Conservation (phyloP, 345 rosid genomes). For the Syzygium grande region DNA sequence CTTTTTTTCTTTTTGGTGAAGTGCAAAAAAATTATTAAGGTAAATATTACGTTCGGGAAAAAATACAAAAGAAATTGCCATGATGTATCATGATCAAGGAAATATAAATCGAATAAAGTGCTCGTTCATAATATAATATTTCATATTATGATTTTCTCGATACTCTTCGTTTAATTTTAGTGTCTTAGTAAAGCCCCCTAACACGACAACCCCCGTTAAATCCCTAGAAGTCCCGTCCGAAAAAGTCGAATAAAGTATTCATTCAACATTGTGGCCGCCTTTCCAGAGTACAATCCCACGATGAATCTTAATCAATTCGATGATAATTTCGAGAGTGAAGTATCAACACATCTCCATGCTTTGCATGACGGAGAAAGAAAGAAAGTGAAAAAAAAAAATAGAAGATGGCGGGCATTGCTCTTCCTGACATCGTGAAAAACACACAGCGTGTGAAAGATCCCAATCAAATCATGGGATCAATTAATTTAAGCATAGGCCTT, state of each 20-base stretch:
- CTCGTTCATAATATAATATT: neutral
- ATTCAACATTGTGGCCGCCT: neutral
- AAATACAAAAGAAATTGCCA: neutral
- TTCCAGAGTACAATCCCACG: fast-evolving
- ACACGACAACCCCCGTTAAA: neutral
- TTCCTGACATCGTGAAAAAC: neutral
- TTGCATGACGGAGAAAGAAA: neutral
- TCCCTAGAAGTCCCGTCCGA: fast-evolving
- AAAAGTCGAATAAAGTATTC: neutral
- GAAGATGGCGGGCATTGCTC: neutral
- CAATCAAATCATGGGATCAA: neutral
- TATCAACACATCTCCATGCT: neutral
- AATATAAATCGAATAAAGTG: neutral
- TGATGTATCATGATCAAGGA: fast-evolving
- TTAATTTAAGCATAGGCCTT: neutral
- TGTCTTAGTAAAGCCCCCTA: neutral
- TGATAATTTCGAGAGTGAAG: neutral
- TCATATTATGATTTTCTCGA: neutral
- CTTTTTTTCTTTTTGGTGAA: neutral
- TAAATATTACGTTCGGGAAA: neutral
- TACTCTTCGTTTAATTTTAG: neutral
- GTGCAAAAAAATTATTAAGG: neutral
- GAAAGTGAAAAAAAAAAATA: neutral
- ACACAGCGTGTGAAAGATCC: neutral
- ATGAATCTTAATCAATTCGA: neutral